A percentile compares a stretch with the other conserved stretches of the same genome.
These are phyloP conservation scores for Paracoccidioides lutzii DNA, from an alignment of 2,329 filamentous ascomycete genomes.

Conservation along the genomic window DNA sequence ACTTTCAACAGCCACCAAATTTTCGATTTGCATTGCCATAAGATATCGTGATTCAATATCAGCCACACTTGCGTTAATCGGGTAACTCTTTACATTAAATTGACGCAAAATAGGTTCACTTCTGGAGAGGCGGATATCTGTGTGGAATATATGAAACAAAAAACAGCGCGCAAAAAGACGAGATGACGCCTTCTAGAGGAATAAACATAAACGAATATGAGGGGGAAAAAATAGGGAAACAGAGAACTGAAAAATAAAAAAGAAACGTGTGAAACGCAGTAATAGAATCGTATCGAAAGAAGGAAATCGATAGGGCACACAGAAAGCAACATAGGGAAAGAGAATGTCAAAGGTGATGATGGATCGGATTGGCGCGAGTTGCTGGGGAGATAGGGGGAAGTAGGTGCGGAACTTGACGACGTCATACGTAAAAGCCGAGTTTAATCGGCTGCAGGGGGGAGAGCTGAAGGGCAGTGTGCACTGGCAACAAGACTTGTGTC, in stretches of 20 bases:
- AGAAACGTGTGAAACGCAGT: conserved; percentile 1
- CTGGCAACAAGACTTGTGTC: background rate
- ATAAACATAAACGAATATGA: conserved; percentile 9
- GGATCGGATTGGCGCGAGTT: background rate
- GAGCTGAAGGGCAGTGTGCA: too few relatives aligned
- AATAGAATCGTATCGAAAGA: conserved; percentile 4
- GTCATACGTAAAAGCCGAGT: background rate
- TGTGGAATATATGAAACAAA: conserved; percentile 2
- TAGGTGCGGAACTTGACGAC: conserved; percentile 1
- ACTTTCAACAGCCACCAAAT: background rate
- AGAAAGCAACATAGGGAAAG: background rate
- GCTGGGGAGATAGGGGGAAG: background rate
- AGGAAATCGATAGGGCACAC: background rate
- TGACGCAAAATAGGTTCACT: background rate
- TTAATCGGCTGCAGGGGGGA: too few relatives aligned
- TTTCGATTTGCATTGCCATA: background rate
- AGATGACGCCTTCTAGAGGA: conserved; percentile 11
- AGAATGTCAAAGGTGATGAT: background rate
- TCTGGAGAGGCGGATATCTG: background rate
- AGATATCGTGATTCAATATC: background rate
- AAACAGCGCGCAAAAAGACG: background rate
- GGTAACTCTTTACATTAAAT: background rate
- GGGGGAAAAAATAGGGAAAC: conserved; percentile 1
- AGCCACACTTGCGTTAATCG: background rate
- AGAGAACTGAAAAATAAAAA: conserved; percentile 1